Percentiles rank a stretch among this genome's conserved stretches.
Evolutionary conservation across 345 rosid species (phyloP).

Genomic region (Luvunga scandens): DNA sequence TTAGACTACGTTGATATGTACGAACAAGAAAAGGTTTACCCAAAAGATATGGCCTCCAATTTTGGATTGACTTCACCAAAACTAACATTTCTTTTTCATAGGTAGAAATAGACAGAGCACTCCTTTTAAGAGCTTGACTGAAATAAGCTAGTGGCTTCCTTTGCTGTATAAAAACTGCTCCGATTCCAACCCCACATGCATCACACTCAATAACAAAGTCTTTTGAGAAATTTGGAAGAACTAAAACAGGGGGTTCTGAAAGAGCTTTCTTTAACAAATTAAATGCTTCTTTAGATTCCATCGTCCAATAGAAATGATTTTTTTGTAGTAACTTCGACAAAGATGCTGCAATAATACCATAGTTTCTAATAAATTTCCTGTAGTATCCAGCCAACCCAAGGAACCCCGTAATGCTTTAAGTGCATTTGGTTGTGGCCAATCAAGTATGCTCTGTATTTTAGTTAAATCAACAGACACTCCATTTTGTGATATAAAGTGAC

Average conservation of each 20-base stretch:
- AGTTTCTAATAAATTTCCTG: too few species aligned
- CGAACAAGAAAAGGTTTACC: not conserved
- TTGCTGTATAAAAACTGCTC: not conserved
- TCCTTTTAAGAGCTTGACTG: not conserved
- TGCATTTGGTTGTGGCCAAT: not conserved
- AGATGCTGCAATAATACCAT: too few species aligned
- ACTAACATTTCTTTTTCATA: slow-evolving; percentile 1
- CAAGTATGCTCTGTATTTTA: too few species aligned
- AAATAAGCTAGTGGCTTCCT: not conserved
- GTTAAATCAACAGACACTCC: not conserved
- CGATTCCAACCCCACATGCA: not conserved
- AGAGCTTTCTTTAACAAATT: too few species aligned
- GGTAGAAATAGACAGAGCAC: not conserved
- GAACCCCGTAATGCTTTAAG: not conserved
- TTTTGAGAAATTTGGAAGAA: not conserved
- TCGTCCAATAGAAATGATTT: too few species aligned
- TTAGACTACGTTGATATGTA: not conserved
- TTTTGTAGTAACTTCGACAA: too few species aligned
- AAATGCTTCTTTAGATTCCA: too few species aligned
- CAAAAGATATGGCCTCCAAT: not conserved
- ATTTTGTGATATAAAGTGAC: too few species aligned
- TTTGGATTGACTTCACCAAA: not conserved
- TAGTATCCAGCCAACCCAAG: too few species aligned
- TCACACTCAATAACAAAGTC: not conserved
- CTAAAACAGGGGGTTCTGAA: too few species aligned